phyloP scores from a whole-genome alignment of 805 yeast genomes.

The Grigorovia jiainica region DNA sequence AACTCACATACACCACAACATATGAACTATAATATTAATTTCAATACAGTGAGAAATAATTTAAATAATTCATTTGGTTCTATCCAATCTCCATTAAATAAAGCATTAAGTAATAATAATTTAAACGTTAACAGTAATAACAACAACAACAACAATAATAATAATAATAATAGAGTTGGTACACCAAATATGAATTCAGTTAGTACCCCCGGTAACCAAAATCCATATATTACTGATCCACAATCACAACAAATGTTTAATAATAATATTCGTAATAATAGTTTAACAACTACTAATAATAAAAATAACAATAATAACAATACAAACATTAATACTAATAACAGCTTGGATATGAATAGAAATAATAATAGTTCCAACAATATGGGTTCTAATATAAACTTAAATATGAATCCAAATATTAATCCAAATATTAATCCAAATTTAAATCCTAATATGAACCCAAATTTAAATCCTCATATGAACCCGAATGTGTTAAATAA shows the following conservation, averaged over 20 bases:
- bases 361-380: no score
- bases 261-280: not conserved
- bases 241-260: not conserved
- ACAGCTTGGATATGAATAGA: no score
- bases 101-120: not conserved
- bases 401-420: not conserved
- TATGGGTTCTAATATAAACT: not conserved
- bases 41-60: not conserved
- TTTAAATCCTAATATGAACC: no score
- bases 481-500: no score
- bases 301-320: not conserved
- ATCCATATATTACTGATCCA: not conserved
- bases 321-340: no score
- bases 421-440: no score
- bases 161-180: not conserved
- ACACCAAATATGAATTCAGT: not conserved
- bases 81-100: not conserved
- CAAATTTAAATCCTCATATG: no score
- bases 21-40: not conserved
- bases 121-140: not conserved
- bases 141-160: not conserved
- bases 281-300: not conserved
- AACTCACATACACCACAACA: not conserved
- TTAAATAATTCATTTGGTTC: not conserved
- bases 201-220: not conserved